Conservation (phyloP, 1,284 basidiomycete species). For the Microbotryum saponariae region DNA sequence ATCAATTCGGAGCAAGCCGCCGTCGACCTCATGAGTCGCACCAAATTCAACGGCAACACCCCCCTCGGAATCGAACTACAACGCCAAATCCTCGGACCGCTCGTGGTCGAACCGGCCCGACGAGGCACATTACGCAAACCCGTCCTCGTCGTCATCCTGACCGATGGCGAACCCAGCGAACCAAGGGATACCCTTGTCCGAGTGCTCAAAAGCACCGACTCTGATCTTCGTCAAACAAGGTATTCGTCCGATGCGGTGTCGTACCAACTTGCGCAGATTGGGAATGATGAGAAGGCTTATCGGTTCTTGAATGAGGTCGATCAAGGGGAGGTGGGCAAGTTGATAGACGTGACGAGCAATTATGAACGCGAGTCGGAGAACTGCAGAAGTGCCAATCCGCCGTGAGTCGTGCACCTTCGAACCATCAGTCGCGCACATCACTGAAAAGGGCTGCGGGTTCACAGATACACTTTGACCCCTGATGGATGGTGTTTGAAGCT, state of each 20-base stretch:
- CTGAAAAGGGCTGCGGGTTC: no score
- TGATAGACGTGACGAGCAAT: constrained; percentile 3
- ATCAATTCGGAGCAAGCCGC: not conserved
- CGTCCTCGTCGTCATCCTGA: not conserved
- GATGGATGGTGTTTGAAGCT: constrained; percentile 1
- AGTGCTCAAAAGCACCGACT: not conserved
- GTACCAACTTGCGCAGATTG: not conserved
- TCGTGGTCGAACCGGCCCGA: not conserved
- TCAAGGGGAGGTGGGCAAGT: not conserved
- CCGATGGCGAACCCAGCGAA: constrained; percentile 4
- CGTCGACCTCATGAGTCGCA: not conserved
- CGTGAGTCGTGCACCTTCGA: no score
- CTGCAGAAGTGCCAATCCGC: not conserved
- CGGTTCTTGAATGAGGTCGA: not conserved
- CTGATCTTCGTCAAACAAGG: not conserved
- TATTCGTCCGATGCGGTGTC: not conserved
- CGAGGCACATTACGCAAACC: not conserved
- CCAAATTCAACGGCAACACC: not conserved
- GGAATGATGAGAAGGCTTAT: not conserved
- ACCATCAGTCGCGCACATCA: no score
- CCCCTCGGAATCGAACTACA: not conserved
- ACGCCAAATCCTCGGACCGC: not conserved
- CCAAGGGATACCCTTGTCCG: not conserved
- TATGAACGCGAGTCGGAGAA: constrained; percentile 3
- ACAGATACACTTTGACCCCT: not conserved